These are phyloP conservation scores for Vitis hybrid DNA, from an alignment of 177 flowering plant species.

Conservation along the genomic window DNA sequence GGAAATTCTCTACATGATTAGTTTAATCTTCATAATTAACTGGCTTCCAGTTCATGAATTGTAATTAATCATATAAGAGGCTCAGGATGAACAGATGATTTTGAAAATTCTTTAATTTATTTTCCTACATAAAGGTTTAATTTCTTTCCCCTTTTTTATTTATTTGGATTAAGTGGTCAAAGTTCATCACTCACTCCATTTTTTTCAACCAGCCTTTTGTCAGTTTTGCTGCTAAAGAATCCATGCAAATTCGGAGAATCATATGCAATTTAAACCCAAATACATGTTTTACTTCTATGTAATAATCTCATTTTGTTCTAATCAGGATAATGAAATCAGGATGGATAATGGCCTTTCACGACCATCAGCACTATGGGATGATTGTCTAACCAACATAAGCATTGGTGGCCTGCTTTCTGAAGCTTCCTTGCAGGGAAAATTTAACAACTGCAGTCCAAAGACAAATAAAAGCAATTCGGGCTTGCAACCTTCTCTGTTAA, in stretches of 20 bases:
- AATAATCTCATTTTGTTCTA: constrained; percentile 10
- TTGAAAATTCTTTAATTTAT: too few species aligned
- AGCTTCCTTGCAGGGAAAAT: constrained; percentile 57
- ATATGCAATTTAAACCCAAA: too few species aligned
- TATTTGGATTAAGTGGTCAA: too few species aligned
- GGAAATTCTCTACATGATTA: not conserved
- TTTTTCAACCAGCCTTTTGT: too few species aligned
- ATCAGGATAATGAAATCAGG: constrained; percentile 27
- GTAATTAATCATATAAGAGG: too few species aligned
- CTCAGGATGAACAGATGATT: too few species aligned
- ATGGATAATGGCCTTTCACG: constrained; percentile 10
- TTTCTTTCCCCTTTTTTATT: too few species aligned
- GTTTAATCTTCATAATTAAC: not conserved
- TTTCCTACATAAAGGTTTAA: too few species aligned
- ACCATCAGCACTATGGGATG: constrained; percentile 30
- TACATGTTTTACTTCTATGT: not conserved
- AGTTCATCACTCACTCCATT: too few species aligned
- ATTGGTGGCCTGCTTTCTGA: constrained; percentile 73
- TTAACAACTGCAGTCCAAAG: constrained; percentile 24
- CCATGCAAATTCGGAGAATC: too few species aligned
- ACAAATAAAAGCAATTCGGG: constrained; percentile 23
- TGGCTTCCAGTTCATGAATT: too few species aligned
- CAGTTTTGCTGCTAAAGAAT: too few species aligned
- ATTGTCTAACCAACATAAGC: constrained; percentile 44
- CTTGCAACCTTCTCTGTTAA: constrained; percentile 29